phyloP scores from a whole-genome alignment of 495 filamentous ascomycete species.

The Viridothelium virens region DNA sequence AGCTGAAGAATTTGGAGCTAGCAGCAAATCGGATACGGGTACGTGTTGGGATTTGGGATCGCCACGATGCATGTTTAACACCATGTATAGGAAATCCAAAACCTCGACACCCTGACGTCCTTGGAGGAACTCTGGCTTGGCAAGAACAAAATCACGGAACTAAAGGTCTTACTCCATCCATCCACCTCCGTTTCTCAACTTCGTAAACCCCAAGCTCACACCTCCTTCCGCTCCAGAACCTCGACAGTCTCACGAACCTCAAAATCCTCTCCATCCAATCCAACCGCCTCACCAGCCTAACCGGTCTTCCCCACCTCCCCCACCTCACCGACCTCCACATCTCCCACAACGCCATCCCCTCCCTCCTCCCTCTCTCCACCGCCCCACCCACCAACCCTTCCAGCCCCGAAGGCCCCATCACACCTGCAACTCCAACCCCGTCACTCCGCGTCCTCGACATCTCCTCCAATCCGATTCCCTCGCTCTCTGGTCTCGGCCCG shows the following conservation, averaged over 20 bases:
- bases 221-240: conserved; percentile 37
- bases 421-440: conserved; percentile 24
- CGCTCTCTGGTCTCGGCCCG: conserved; percentile 61
- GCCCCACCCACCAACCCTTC: conserved; percentile 67
- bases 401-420: conserved; percentile 48
- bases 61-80: conserved; percentile 12
- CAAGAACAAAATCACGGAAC: conserved; percentile 92
- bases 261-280: conserved; percentile 93
- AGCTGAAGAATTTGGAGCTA: conserved; percentile 76
- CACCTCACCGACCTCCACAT: conserved; percentile 93
- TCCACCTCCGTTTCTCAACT: background rate
- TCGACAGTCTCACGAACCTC: conserved; percentile 66
- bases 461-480: conserved; percentile 76
- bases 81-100: conserved; percentile 64
- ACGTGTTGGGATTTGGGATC: conserved; percentile 12
- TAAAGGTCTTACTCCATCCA: conserved; percentile 47
- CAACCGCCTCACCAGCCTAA: conserved; percentile 79
- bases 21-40: conserved; percentile 85
- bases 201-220: background rate
- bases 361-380: conserved; percentile 64
- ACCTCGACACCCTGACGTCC: conserved; percentile 64
- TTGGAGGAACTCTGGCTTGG: conserved; percentile 92
- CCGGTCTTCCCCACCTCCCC: conserved; percentile 62
- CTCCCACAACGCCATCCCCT: conserved; percentile 88
- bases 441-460: conserved; percentile 73